Percentiles rank a stretch among this genome's conserved stretches.
These are phyloP conservation scores for Eimeria maxima DNA, from an alignment of 169 alveolate species.

Conservation along the genomic window DNA sequence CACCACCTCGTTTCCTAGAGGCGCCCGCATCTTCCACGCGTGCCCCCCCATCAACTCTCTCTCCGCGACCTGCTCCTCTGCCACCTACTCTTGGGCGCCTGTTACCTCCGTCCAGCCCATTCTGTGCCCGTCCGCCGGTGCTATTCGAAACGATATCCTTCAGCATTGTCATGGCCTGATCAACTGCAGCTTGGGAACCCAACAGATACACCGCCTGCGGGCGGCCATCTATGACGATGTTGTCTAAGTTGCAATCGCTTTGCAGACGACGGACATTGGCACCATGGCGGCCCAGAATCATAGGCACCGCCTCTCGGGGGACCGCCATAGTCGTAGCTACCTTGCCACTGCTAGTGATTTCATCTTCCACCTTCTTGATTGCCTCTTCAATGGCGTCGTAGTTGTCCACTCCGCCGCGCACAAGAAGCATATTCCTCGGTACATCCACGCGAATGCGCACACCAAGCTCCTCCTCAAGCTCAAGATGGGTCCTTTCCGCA, in stretches of 20 bases:
- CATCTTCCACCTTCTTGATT: constrained; percentile 68
- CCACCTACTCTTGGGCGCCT: constrained; percentile 57
- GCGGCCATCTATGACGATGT: constrained; percentile 69
- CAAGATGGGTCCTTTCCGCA: constrained; percentile 39
- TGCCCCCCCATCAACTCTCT: background rate
- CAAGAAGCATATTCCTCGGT: constrained; percentile 40
- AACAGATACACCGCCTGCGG: constrained; percentile 65
- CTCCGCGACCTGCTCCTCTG: constrained; percentile 72
- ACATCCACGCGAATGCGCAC: constrained; percentile 69
- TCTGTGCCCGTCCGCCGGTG: constrained; percentile 35
- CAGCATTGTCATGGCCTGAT: constrained; percentile 63
- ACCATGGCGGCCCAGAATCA: constrained; percentile 79
- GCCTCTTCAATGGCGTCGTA: constrained; percentile 20
- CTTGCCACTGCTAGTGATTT: constrained; percentile 61
- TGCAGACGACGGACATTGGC: constrained; percentile 70
- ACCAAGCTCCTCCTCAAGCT: constrained; percentile 57
- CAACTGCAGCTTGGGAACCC: constrained; percentile 74
- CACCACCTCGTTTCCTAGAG: constrained; percentile 8
- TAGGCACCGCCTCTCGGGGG: constrained; percentile 77
- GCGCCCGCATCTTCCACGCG: constrained; percentile 33
- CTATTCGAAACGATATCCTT: constrained; percentile 61
- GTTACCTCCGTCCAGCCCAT: constrained; percentile 37
- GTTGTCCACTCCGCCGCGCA: constrained; percentile 16
- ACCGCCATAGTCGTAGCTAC: constrained; percentile 16
- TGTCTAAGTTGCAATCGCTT: constrained; percentile 71